These are phyloP conservation scores for Glarea lozoyensis DNA, from an alignment of 495 filamentous ascomycete species.

Conservation along the genomic window DNA sequence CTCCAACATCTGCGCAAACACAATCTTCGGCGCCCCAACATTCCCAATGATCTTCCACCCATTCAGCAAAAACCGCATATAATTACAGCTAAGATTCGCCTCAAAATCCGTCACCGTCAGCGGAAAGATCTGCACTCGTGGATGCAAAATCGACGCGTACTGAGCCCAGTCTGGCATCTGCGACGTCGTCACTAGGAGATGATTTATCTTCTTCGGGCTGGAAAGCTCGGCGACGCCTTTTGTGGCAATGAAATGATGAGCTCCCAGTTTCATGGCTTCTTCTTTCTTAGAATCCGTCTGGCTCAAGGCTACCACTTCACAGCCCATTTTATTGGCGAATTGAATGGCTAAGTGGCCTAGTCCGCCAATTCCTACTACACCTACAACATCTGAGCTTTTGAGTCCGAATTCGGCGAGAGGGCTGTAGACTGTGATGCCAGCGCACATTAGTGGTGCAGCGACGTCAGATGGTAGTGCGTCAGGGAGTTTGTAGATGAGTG, in stretches of 20 bases:
- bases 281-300: neutral
- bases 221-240: neutral
- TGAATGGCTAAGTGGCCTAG: too few relatives aligned
- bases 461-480: too few relatives aligned
- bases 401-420: too few relatives aligned
- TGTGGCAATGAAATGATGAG: neutral
- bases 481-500: too few relatives aligned
- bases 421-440: too few relatives aligned
- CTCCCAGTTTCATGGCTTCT: neutral
- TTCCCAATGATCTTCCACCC: slow-evolving; percentile 41
- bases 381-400: too few relatives aligned
- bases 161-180: slow-evolving; percentile 22
- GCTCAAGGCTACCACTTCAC: neutral
- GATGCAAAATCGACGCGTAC: slow-evolving; percentile 34
- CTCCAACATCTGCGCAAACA: slow-evolving; percentile 28
- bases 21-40: slow-evolving; percentile 27
- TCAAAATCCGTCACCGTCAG: slow-evolving; percentile 32
- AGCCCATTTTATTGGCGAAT: neutral
- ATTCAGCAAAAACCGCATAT: slow-evolving; percentile 27
- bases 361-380: too few relatives aligned
- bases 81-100: slow-evolving; percentile 36
- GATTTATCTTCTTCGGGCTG: slow-evolving; percentile 20
- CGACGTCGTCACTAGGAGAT: slow-evolving; percentile 29
- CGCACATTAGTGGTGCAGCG: too few relatives aligned
- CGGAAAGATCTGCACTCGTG: slow-evolving; percentile 35